A percentile compares a stretch with the other conserved stretches of the same genome.
Conservation (phyloP, 345 rosid genomes). For the Hirschfeldia incana region DNA sequence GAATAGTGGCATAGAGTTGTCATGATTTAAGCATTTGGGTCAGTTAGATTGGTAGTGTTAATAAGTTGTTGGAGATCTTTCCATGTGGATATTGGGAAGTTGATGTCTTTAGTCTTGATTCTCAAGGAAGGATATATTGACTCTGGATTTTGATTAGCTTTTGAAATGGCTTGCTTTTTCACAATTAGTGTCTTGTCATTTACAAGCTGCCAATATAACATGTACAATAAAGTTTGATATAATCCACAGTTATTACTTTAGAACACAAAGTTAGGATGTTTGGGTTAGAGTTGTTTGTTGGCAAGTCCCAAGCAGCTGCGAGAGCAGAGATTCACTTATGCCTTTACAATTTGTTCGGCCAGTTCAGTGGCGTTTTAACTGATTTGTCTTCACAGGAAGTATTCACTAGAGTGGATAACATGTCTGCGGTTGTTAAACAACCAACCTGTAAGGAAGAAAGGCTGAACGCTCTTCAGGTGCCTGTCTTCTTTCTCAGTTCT, state of each 20-base stretch:
- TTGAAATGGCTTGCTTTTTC: too few relatives aligned
- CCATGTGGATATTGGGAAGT: background rate
- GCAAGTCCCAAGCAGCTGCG: background rate
- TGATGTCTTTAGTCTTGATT: background rate
- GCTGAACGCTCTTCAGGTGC: constrained; percentile 65
- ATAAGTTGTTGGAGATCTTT: background rate
- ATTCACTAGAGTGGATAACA: constrained; percentile 49
- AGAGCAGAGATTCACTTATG: background rate
- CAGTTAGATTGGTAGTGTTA: constrained; percentile 5
- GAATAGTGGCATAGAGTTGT: background rate
- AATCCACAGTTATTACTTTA: background rate
- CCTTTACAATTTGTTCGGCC: constrained; percentile 1
- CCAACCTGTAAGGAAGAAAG: constrained; percentile 51
- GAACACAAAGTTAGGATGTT: background rate
- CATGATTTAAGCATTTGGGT: constrained; percentile 6
- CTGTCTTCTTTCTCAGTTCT: background rate
- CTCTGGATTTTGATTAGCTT: too few relatives aligned
- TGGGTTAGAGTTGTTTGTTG: background rate
- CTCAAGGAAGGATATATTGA: too few relatives aligned
- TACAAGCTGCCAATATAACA: background rate
- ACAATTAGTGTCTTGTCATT: too few relatives aligned
- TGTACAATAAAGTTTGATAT: background rate
- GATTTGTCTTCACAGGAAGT: constrained; percentile 42
- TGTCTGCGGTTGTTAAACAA: constrained; percentile 62
- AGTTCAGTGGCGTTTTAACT: background rate